Evolutionary conservation across 441 rosid genomes (phyloP).

Genomic region (Populus hybrid): DNA sequence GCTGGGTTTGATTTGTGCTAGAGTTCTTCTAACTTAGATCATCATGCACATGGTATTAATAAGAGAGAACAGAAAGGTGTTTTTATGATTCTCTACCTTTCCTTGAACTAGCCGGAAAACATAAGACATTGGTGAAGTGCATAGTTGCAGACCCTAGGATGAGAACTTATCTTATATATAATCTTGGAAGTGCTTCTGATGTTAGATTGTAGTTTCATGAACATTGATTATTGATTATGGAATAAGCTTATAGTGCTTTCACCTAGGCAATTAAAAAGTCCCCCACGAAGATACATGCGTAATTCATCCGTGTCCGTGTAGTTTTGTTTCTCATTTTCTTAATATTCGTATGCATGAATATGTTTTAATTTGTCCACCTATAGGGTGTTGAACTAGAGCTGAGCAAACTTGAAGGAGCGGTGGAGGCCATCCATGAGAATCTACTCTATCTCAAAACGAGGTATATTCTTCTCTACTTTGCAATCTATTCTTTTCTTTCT

Average conservation of each 20-base stretch:
- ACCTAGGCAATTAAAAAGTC: background rate
- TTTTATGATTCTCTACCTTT: too few species aligned
- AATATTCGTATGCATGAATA: background rate
- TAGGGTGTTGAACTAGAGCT: slow-evolving; percentile 92
- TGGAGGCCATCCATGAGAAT: slow-evolving; percentile 78
- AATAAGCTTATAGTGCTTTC: slow-evolving; percentile 38
- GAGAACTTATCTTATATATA: too few species aligned
- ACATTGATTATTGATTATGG: background rate
- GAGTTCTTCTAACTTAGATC: too few species aligned
- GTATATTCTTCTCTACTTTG: slow-evolving; percentile 26
- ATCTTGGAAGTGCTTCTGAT: too few species aligned
- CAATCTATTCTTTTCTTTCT: background rate
- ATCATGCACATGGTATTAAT: too few species aligned
- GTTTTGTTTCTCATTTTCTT: background rate
- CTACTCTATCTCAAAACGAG: slow-evolving; percentile 54
- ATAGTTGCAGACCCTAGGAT: too few species aligned
- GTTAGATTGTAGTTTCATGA: background rate
- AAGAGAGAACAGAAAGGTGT: too few species aligned
- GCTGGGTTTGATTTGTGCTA: too few species aligned
- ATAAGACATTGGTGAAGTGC: too few species aligned
- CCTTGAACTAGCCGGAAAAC: too few species aligned
- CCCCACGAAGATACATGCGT: background rate
- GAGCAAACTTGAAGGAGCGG: slow-evolving; percentile 75
- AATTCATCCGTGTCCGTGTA: background rate
- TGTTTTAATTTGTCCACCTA: slow-evolving; percentile 7